A percentile compares a stretch with the other conserved stretches of the same genome.
Conservation (phyloP, 306 rosid species). For the Phaseolus lunatus region DNA sequence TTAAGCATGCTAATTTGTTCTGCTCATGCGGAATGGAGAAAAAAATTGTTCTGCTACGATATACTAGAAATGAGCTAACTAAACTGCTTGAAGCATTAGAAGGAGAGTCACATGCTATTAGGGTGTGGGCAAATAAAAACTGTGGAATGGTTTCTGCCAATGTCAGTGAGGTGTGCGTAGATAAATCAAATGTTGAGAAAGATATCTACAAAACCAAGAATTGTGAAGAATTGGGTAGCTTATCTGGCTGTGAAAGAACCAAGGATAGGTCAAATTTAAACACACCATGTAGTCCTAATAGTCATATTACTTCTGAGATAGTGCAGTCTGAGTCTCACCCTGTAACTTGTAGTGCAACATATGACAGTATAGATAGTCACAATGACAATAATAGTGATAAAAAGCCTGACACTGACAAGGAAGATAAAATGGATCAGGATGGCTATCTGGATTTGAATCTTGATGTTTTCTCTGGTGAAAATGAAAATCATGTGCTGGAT, state of each 20-base stretch:
- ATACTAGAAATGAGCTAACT: slow-evolving; percentile 62
- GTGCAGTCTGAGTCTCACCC: slow-evolving; percentile 63
- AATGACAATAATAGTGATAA: slow-evolving; percentile 40
- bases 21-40: slow-evolving; percentile 70
- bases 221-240: slow-evolving; percentile 45
- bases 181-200: slow-evolving; percentile 51
- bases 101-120: slow-evolving; percentile 59
- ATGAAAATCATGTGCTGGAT: slow-evolving; percentile 48
- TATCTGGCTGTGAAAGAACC: slow-evolving; percentile 49
- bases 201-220: slow-evolving; percentile 41
- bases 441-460: slow-evolving; percentile 66
- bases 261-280: slow-evolving; percentile 57
- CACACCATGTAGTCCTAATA: slow-evolving; percentile 53
- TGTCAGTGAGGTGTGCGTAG: slow-evolving; percentile 35
- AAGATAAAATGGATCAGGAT: slow-evolving; percentile 51
- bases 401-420: slow-evolving; percentile 39
- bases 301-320: slow-evolving; percentile 67
- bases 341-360: slow-evolving; percentile 55
- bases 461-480: slow-evolving; percentile 54
- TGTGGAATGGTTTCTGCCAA: slow-evolving; percentile 50
- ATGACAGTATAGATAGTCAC: slow-evolving; percentile 54
- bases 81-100: slow-evolving; percentile 71
- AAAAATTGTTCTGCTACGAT: slow-evolving; percentile 68
- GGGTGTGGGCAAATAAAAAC: slow-evolving; percentile 55
- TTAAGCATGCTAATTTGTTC: slow-evolving; percentile 66